Evolutionary conservation across 1,139 yeast genomes (phyloP), one percentile per base, ranked within the genome.

Genomic region (Kluyveromyces sp.): DNA sequence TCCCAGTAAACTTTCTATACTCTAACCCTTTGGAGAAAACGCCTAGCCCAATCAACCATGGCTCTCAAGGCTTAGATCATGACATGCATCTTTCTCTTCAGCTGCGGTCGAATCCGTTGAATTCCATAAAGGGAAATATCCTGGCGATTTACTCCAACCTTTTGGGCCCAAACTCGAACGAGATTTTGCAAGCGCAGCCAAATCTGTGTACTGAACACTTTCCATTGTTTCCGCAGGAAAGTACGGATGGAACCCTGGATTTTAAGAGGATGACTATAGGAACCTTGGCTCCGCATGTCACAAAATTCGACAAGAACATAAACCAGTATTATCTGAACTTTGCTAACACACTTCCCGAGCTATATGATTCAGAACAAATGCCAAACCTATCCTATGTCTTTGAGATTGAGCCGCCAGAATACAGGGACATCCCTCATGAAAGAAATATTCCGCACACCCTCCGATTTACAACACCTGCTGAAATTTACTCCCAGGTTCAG

Each of bases 401-500:
- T 15, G 61, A 57, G 39, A 50, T 58, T 26, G 46, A 45, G 11
- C 48, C 59, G 1, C 57, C 58, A 39, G 54, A 47, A 36, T 26
- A 43, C 9, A 33, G 51, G 17, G 39, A 46, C 33, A 45, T 48
- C 4, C 40, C 46, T 17, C 49, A 50, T 31, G 58, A 58, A 37
- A 50, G 54, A 1, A 57, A 56, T 25, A 52, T 60, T 61, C 67
- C 58, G 60, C 74, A 48, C 52, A 65, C 58, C 2, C 45, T 63
- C 32, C 54, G 68, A 34, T 82, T 71, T 61, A 72, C 73, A 50
- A 85, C 83, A 49, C 88, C 95, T 0, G 83, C 80, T 52, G 94
- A 85, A 49, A 84, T 89, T 15, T 89, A 89, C 63, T 80, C 82
- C 16, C 73, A 77, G 42, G 86, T 89, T 8, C 71, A 67, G 16